phyloP scores from a whole-genome alignment of 192 early-diverging fungal genomes.

The Physocladia obscura region DNA sequence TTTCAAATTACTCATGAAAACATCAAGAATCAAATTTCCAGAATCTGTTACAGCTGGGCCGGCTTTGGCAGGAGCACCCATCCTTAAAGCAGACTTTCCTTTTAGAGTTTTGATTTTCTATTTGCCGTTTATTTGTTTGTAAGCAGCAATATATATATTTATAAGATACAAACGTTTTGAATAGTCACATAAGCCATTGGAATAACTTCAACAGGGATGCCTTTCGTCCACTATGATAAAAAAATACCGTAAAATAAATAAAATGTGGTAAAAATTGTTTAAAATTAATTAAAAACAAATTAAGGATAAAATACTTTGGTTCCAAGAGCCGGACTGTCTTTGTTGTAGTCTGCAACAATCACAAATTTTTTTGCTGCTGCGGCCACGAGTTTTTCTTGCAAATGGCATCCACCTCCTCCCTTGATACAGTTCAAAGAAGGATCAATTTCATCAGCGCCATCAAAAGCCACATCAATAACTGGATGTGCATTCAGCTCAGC shows the following conservation, averaged over 20 bases:
- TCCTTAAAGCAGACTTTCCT: constrained; percentile 66
- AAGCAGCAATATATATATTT: no score
- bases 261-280: no score
- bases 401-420: constrained; percentile 90
- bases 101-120: constrained; percentile 43
- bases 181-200: constrained; percentile 79
- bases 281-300: neutral
- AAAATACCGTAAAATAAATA: no score
- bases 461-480: constrained; percentile 84
- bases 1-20: constrained; percentile 64
- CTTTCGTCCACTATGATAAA: constrained; percentile 72
- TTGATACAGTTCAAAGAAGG: constrained; percentile 87
- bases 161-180: constrained; percentile 19
- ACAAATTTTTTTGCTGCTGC: constrained; percentile 78
- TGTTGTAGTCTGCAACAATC: constrained; percentile 88
- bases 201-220: constrained; percentile 88
- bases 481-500: constrained; percentile 61
- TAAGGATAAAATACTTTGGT: constrained; percentile 48
- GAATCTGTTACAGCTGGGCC: constrained; percentile 94
- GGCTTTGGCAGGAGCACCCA: constrained; percentile 79
- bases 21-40: constrained; percentile 88
- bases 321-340: constrained; percentile 76
- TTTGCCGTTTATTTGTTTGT: no score
- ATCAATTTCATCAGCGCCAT: constrained; percentile 85
- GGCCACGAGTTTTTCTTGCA: constrained; percentile 93